Conservation (phyloP, 306 rosid genomes). For the Canavalia ensiformis region DNA sequence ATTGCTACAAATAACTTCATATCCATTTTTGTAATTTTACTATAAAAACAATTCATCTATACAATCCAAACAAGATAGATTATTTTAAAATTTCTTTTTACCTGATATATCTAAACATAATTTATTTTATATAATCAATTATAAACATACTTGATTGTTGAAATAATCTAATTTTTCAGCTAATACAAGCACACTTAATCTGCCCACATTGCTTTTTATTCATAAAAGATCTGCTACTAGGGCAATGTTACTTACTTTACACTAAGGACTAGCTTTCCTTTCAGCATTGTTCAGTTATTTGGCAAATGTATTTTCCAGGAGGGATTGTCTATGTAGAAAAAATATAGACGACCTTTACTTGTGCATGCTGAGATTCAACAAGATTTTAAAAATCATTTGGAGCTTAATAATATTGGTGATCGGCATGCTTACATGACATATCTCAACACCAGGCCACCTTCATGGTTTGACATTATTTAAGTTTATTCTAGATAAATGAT, state of each 20-base stretch:
- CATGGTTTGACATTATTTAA: constrained; percentile 67
- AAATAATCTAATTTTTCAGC: too few species aligned
- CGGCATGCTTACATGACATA: constrained; percentile 73
- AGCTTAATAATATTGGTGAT: constrained; percentile 52
- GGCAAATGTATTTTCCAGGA: constrained; percentile 63
- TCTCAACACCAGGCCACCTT: constrained; percentile 86
- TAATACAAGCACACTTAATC: too few species aligned
- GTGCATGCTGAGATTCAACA: constrained; percentile 85
- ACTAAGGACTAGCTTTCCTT: constrained; percentile 24
- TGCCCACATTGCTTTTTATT: constrained; percentile 12
- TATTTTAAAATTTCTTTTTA: too few species aligned
- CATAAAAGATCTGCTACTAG: constrained; percentile 20
- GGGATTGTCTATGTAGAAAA: constrained; percentile 83
- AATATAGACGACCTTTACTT: constrained; percentile 84
- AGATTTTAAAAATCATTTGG: constrained; percentile 58
- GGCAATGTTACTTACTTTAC: constrained; percentile 36
- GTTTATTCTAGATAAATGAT: constrained; percentile 18
- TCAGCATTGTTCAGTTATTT: constrained; percentile 46
- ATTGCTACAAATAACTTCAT: too few species aligned
- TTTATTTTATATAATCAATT: too few species aligned
- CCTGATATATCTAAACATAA: too few species aligned
- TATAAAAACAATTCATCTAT: too few species aligned
- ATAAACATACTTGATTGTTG: too few species aligned
- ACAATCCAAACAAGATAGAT: too few species aligned
- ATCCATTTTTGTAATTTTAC: too few species aligned